Evolutionary conservation across 441 rosid genomes (phyloP).

Genomic region (Melastoma candidum): DNA sequence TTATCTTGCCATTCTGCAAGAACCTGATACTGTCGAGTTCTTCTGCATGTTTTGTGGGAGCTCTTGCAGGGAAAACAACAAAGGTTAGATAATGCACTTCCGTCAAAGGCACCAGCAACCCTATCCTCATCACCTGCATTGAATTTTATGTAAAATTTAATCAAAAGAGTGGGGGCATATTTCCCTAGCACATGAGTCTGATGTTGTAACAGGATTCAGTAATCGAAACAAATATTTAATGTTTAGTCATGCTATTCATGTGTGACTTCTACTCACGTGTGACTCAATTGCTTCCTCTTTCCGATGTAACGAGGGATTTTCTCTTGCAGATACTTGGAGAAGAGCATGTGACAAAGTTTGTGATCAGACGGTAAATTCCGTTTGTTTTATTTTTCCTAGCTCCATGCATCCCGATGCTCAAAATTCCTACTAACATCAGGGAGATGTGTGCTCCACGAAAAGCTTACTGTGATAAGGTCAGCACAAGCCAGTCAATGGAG

Average conservation of each 20-base stretch:
- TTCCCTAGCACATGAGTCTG: too few species aligned
- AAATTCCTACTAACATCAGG: not conserved
- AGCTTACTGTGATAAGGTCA: conserved; percentile 37
- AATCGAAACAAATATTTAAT: not conserved
- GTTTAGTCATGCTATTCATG: not conserved
- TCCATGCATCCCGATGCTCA: not conserved
- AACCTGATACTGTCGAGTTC: conserved; percentile 15
- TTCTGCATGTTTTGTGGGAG: conserved; percentile 20
- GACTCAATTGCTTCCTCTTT: not conserved
- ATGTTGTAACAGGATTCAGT: too few species aligned
- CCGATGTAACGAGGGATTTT: conserved; percentile 35
- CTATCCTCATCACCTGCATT: too few species aligned
- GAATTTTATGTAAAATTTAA: too few species aligned
- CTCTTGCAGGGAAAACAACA: conserved; percentile 47
- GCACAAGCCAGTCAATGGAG: conserved; percentile 34
- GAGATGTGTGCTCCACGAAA: conserved; percentile 27
- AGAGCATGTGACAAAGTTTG: conserved; percentile 49
- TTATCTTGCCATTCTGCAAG: conserved; percentile 8
- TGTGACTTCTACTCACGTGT: too few species aligned
- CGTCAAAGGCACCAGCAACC: too few species aligned
- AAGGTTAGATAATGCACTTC: conserved; percentile 24
- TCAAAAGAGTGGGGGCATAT: too few species aligned
- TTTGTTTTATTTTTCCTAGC: not conserved
- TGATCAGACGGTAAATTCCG: conserved; percentile 33
- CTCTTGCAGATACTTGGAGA: conserved; percentile 46